phyloP scores from a whole-genome alignment of 331 rosid species.

The Erythrophleum ivorense region DNA sequence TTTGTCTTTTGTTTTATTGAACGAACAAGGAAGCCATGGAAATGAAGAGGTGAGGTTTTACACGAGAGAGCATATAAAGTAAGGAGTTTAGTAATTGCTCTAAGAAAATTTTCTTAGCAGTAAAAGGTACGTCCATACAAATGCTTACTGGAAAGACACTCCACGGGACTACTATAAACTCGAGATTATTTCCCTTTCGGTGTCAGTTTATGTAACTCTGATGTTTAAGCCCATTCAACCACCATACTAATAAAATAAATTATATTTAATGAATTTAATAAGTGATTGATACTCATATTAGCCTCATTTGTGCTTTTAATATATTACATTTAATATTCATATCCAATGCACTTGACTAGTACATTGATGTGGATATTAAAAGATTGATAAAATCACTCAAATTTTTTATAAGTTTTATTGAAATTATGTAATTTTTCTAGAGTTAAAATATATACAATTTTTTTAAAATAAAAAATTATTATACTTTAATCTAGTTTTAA shows the following conservation, averaged over 20 bases:
- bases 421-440: no score
- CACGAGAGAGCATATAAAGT: not conserved
- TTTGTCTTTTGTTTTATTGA: conserved; percentile 27
- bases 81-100: not conserved
- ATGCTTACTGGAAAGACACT: conserved; percentile 41
- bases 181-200: not conserved
- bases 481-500: no score
- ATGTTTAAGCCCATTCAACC: not conserved
- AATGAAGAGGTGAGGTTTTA: not conserved
- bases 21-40: conserved; percentile 32
- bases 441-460: no score
- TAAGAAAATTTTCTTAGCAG: conserved; percentile 35
- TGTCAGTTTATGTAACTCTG: not conserved
- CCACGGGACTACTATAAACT: conserved; percentile 41
- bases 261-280: no score
- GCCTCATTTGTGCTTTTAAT: no score
- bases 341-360: not conserved
- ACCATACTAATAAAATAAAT: not conserved
- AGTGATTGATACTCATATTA: no score
- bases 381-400: no score
- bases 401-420: no score
- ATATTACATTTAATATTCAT: not conserved
- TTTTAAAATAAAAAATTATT: no score
- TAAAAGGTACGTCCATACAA: conserved; percentile 19
- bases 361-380: no score